Percentiles rank a stretch among this genome's conserved stretches.
Evolutionary conservation across 352 stramenopile species (phyloP).

Genomic region (Phytophthora pseudosyringae): DNA sequence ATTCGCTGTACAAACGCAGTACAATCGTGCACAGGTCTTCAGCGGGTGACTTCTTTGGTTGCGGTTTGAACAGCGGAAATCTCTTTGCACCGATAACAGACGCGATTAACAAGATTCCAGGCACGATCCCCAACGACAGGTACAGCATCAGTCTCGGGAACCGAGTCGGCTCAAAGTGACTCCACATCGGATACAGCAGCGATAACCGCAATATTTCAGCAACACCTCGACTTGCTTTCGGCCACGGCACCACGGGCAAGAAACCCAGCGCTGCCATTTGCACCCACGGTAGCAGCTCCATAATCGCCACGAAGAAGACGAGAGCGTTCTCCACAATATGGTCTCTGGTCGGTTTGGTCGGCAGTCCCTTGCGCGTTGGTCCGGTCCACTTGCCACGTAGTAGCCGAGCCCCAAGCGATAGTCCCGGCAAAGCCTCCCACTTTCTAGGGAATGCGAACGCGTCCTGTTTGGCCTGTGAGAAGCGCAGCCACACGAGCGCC

Average conservation of each 20-base stretch:
- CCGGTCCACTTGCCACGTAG: conserved; percentile 47
- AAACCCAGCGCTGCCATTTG: conserved; percentile 59
- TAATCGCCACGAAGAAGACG: conserved; percentile 33
- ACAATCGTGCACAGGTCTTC: conserved; percentile 61
- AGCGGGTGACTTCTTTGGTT: conserved; percentile 44
- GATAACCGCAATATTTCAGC: conserved; percentile 50
- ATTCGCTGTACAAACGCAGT: conserved; percentile 65
- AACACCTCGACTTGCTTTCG: conserved; percentile 30
- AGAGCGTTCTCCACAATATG: conserved; percentile 39
- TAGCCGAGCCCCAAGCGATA: conserved; percentile 12
- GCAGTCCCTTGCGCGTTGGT: conserved; percentile 37
- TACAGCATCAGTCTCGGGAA: conserved; percentile 52
- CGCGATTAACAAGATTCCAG: conserved; percentile 34
- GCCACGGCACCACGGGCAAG: conserved; percentile 62
- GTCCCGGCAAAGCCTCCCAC: conserved; percentile 10
- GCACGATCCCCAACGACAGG: conserved; percentile 46
- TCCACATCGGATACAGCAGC: conserved; percentile 59
- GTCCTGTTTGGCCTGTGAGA: conserved; percentile 38
- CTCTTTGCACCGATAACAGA: conserved; percentile 50
- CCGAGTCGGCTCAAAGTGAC: conserved; percentile 39
- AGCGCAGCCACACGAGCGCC: conserved; percentile 40
- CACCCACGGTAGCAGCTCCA: conserved; percentile 59
- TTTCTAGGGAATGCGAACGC: conserved; percentile 57
- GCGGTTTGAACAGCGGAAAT: conserved; percentile 73
- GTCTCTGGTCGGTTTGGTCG: conserved; percentile 26